Evolutionary conservation across 2,329 filamentous ascomycete genomes (phyloP).

Genomic region (Pestalotiopsis sp.): DNA sequence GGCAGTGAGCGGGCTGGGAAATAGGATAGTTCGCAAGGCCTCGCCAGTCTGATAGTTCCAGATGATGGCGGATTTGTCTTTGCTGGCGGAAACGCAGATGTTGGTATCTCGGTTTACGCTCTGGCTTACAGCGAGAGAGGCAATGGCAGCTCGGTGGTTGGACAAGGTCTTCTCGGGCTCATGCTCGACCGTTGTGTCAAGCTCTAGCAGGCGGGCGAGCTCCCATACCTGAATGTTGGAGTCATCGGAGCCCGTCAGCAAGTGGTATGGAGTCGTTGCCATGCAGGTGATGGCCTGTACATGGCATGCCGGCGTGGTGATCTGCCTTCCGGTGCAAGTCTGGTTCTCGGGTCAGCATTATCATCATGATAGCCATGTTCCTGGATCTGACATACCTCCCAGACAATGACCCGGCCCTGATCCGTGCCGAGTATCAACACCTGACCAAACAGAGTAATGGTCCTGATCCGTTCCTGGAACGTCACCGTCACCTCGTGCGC

Average conservation of each 20-base stretch:
- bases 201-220: conserved; percentile 70
- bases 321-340: conserved; percentile 75
- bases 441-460: conserved; percentile 72
- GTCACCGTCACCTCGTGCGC: conserved; percentile 89
- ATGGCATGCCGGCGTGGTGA: conserved; percentile 77
- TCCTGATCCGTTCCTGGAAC: conserved; percentile 84
- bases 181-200: conserved; percentile 55
- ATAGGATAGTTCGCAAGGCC: conserved; percentile 78
- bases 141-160: conserved; percentile 76
- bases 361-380: neutral
- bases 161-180: conserved; percentile 79
- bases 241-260: conserved; percentile 81
- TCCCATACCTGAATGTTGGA: conserved; percentile 94
- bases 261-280: conserved; percentile 69
- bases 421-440: conserved; percentile 81
- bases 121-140: conserved; percentile 64
- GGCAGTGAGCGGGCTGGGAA: conserved; percentile 74
- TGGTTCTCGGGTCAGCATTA: conserved; percentile 33
- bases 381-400: conserved; percentile 70
- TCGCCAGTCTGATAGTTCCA: conserved; percentile 89
- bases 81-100: conserved; percentile 81
- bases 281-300: conserved; percentile 81
- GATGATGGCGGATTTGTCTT: conserved; percentile 85
- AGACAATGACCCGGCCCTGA: conserved; percentile 84
- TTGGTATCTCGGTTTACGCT: conserved; percentile 71